Base-by-base conservation (phyloP, 2,329 filamentous ascomycete genomes). In the Colletotrichum gigasporum region DNA sequence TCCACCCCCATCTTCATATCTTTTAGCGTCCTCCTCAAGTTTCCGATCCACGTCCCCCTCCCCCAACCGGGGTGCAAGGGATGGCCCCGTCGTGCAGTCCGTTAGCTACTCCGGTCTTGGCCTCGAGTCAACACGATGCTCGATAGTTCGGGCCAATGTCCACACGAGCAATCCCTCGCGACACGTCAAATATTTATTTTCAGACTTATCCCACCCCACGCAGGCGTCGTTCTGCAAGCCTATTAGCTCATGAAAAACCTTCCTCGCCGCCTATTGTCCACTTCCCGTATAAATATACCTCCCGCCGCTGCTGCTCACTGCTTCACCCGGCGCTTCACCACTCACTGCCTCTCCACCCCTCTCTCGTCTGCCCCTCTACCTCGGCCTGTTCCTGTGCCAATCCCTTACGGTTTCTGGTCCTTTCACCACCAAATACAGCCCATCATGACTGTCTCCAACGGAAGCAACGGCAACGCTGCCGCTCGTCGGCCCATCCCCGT, bases 401-500 rank as follows among this genome's bases (percentile, higher is more conserved):
- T 22, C 9, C 50, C 28, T 56, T 64, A 18, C 60, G 54, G 58
- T 54, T 50, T 37, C 55, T 58, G 65, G 42, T 47, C 35, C 50
- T 30, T 56, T 54, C 22, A 45, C 44, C 56, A 39, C 18, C 61
- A 60, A 32, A 14, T 45, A 28, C 14, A 41, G 45, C 32, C 26
- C 60, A 67, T 54, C 52, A 69, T 69, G 67, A 65, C 68, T 39
- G 62, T 47, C 48, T 50, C 67, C 55, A 69, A 69, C 59, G 67
- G 67, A 44, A 57, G 28, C 37, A 69, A 68, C 39, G 68, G 68
- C 53, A 57, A 54, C 48, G 24, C 51, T 63, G 74, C 77, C 67
- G 68, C 78, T 16, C 80, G 80, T 66, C 80, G 85, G 63, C 84
- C 90, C 68, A 86, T 96, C 58, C 90, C 91, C 44, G 90, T 90